Evolutionary conservation across 768 basidiomycete species (phyloP).

Genomic region (Suillus placidus): DNA sequence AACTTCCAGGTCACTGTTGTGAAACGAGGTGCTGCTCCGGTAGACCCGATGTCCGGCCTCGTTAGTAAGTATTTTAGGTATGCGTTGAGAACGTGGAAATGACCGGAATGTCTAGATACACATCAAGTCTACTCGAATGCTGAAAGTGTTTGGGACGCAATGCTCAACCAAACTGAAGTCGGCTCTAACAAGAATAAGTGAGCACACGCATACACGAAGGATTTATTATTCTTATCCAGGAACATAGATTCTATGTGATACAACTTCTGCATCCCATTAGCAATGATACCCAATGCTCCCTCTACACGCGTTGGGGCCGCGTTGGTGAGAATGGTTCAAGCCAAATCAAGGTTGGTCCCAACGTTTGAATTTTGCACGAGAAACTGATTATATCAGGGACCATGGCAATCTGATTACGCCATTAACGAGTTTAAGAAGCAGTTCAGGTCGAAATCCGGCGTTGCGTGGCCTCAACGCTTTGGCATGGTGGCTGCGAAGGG

Average conservation of each 20-base stretch:
- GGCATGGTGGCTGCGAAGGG: conserved; percentile 57
- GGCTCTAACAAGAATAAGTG: conserved; percentile 53
- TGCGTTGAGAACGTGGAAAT: background rate
- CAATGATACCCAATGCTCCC: conserved; percentile 35
- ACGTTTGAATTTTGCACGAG: background rate
- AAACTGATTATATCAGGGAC: conserved; percentile 42
- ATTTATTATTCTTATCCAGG: conserved; percentile 28
- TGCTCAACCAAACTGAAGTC: conserved; percentile 64
- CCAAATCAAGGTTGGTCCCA: conserved; percentile 46
- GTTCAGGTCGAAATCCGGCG: conserved; percentile 56
- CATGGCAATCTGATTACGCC: conserved; percentile 42
- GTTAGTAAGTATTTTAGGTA: conserved; percentile 43
- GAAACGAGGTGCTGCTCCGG: conserved; percentile 58
- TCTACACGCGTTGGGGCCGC: conserved; percentile 64
- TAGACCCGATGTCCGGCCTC: conserved; percentile 48
- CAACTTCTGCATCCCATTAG: conserved; percentile 56
- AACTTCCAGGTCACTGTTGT: conserved; percentile 47
- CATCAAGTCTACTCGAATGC: conserved; percentile 51
- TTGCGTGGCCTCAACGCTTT: conserved; percentile 51
- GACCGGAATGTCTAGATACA: conserved; percentile 37
- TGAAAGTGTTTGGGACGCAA: conserved; percentile 57
- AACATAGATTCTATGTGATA: conserved; percentile 50
- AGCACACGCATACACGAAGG: conserved; percentile 8
- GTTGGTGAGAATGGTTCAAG: conserved; percentile 58
- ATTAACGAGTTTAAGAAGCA: conserved; percentile 61